Conservation (phyloP, 805 yeast species). For the Ogataea neopini region DNA sequence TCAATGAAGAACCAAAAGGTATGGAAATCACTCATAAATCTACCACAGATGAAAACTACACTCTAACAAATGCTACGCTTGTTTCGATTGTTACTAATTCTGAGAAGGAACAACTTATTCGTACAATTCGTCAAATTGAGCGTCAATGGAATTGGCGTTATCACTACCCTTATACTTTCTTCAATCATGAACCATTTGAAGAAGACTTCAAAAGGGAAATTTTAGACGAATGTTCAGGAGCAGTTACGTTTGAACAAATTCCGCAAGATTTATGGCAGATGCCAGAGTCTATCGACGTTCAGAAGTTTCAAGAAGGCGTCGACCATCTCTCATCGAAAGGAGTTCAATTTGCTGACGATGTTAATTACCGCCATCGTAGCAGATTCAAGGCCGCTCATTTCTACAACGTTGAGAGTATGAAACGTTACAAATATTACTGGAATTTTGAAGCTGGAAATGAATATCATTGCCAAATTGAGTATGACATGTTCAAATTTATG, state of each 20-base stretch:
- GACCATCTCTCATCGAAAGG: conserved; percentile 36
- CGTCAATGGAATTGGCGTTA: conserved; percentile 60
- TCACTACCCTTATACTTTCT: conserved; percentile 72
- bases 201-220: conserved; percentile 52
- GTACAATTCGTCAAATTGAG: conserved; percentile 59
- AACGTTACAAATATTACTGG: conserved; percentile 84
- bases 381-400: conserved; percentile 84
- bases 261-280: conserved; percentile 53
- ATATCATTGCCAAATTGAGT: conserved; percentile 72
- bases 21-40: conserved; percentile 26
- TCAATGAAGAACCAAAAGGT: conserved; percentile 47
- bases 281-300: conserved; percentile 54
- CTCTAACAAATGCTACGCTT: conserved; percentile 64
- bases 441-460: conserved; percentile 84
- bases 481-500: conserved; percentile 83
- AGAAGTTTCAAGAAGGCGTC: conserved; percentile 18
- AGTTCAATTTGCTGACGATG: conserved; percentile 72
- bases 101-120: conserved; percentile 49
- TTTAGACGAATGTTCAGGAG: conserved; percentile 34
- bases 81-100: conserved; percentile 63
- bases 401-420: conserved; percentile 66
- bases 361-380: conserved; percentile 84
- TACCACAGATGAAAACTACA: conserved; percentile 15
- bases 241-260: conserved; percentile 29
- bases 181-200: conserved; percentile 66